Percentiles rank a stretch among this genome's conserved stretches.
Conservation (phyloP, 2,329 filamentous ascomycete species). For the Pestalotiopsis sp. region DNA sequence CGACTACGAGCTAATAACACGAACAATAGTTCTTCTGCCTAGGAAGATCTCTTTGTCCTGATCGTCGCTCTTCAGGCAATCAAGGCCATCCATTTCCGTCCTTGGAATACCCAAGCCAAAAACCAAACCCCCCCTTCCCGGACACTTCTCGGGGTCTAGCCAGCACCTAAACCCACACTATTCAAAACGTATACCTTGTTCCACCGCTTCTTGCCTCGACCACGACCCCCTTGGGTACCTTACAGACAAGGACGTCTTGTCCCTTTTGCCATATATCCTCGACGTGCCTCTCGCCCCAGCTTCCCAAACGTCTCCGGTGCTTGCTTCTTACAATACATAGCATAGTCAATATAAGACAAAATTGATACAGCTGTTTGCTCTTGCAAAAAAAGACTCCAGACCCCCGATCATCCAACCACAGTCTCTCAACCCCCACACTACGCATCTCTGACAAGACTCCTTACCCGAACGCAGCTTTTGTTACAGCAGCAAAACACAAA, state of each 20-base stretch:
- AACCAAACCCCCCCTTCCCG: not conserved
- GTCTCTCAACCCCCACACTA: not conserved
- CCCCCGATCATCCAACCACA: slow-evolving; percentile 14
- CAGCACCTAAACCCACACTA: not conserved
- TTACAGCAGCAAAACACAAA: not conserved
- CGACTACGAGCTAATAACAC: not conserved
- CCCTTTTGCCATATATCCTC: slow-evolving; percentile 24
- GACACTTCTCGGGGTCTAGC: slow-evolving; percentile 13
- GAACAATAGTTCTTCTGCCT: not conserved
- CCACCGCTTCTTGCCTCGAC: slow-evolving; percentile 11
- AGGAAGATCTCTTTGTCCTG: slow-evolving; percentile 2
- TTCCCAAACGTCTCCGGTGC: slow-evolving; percentile 16
- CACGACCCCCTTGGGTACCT: not conserved
- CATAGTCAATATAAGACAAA: slow-evolving; percentile 53
- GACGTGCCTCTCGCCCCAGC: slow-evolving; percentile 9
- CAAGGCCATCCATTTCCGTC: slow-evolving; percentile 2
- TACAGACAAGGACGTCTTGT: not conserved
- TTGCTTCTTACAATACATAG: slow-evolving; percentile 43
- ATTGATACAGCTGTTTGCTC: slow-evolving; percentile 29
- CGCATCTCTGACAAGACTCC: slow-evolving; percentile 18
- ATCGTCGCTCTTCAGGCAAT: not conserved
- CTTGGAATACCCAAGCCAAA: not conserved
- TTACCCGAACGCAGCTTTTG: slow-evolving; percentile 8
- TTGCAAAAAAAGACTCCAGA: slow-evolving; percentile 15
- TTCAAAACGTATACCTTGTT: slow-evolving; percentile 9